Base-by-base conservation (phyloP, 2,329 filamentous ascomycete genomes). In the Rhinocladiella similis region DNA sequence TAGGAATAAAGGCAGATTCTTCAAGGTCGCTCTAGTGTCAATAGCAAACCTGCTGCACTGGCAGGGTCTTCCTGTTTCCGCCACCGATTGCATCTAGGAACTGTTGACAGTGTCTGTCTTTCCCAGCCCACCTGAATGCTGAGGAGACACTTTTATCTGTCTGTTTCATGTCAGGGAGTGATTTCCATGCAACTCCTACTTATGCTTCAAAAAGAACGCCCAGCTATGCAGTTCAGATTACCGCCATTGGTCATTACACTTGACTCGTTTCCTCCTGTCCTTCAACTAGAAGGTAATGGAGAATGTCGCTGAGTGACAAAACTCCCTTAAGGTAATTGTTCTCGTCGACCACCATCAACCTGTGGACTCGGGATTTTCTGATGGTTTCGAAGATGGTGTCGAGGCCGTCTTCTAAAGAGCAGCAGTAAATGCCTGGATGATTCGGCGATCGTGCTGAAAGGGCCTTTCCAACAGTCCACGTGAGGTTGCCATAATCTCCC, bases 331-430 rank as follows among this genome's bases (percentile, higher is more conserved):
- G 83, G 65, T 87, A 86, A 70, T 87, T 90, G 50, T 92, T 83
- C 63, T 97, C 91, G 72, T 99, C 92, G 56, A 99, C 90, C 47
- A 99, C 88, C 54, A 97, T 87, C 63, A 99, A 80, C 61, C 94
- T 84, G 74, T 99, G 94, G 25, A 99, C 93, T 59, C 95, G 84
- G 45, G 92, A 96, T 75, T 93, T 95, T 64, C 93, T 89, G 65
- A 99, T 90, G 1, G 94, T 97, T 72, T 97, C 92, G 71, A 97
- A 97, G 65, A 99, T 94, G 10, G 92, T 93, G 70, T 96, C 93
- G 48, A 99, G 82, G 53, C 92, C 87, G 73, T 99, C 94, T 60
- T 95, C 88, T 61, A 94, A 82, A 45, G 87, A 90, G 77, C 94
- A 99, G 0, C 93, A 97, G 74, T 97, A 97, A 62, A 99, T 97